phyloP scores from a whole-genome alignment of 192 early-diverging fungal species.

The Chytriomyces sp. region DNA sequence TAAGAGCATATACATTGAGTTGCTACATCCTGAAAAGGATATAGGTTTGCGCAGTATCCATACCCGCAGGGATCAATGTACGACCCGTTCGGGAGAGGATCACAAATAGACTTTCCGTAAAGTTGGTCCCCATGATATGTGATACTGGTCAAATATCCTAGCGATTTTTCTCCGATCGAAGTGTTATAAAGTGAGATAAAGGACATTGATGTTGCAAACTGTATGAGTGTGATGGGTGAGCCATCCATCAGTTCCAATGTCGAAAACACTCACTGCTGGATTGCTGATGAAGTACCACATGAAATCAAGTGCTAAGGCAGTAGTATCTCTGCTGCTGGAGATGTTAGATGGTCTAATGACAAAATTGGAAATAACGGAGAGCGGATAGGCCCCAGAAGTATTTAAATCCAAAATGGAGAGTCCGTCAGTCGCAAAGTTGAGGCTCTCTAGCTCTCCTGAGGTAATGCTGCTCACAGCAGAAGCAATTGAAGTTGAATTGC shows the following conservation, averaged over 20 bases:
- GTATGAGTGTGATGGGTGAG: not conserved
- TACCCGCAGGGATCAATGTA: slow-evolving; percentile 9
- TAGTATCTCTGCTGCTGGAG: not conserved
- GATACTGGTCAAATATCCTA: not conserved
- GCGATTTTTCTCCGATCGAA: not conserved
- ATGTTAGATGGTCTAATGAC: slow-evolving; percentile 4
- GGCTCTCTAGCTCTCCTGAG: not conserved
- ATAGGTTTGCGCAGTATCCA: not conserved
- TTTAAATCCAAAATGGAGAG: not conserved
- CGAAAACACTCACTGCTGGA: too few species aligned
- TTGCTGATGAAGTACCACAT: slow-evolving; percentile 11
- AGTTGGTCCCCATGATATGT: not conserved
- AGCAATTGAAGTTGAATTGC: not conserved
- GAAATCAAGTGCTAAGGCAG: slow-evolving; percentile 3
- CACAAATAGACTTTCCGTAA: slow-evolving; percentile 15
- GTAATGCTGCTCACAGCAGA: not conserved
- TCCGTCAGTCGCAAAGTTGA: not conserved
- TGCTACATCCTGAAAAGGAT: slow-evolving; percentile 1
- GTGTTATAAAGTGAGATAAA: slow-evolving; percentile 12
- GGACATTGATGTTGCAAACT: not conserved
- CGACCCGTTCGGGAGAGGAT: not conserved
- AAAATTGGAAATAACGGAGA: slow-evolving; percentile 13
- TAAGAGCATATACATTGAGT: not conserved
- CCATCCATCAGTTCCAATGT: not conserved
- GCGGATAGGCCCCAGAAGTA: slow-evolving; percentile 7